These are phyloP conservation scores for Oehlia diaphana DNA, from an alignment of 192 early-diverging fungal species.

Conservation along the genomic window DNA sequence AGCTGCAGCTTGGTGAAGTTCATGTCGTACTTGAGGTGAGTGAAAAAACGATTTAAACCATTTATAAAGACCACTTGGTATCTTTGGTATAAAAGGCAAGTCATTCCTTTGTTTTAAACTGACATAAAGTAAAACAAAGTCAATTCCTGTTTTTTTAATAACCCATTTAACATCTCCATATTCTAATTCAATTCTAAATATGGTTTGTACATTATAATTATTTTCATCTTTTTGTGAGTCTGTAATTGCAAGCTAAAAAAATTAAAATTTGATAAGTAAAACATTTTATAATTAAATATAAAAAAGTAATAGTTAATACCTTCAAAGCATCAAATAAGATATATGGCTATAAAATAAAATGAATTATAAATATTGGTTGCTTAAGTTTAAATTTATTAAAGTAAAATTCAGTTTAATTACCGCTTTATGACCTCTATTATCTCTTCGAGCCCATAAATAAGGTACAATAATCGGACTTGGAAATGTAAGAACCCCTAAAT, in stretches of 20 bases:
- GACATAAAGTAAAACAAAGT: slow-evolving; percentile 69
- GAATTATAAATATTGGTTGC: not conserved
- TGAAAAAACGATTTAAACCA: slow-evolving; percentile 15
- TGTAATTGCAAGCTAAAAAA: slow-evolving; percentile 49
- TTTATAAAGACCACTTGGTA: slow-evolving; percentile 25
- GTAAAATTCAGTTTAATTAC: slow-evolving; percentile 37
- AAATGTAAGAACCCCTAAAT: not conserved
- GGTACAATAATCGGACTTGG: slow-evolving; percentile 31
- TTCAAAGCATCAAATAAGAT: slow-evolving; percentile 39
- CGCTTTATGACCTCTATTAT: slow-evolving; percentile 37
- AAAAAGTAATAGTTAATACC: slow-evolving; percentile 3
- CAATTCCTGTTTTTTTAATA: slow-evolving; percentile 58
- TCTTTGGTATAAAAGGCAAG: slow-evolving; percentile 35
- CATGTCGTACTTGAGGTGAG: slow-evolving; percentile 32
- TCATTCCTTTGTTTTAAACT: slow-evolving; percentile 55
- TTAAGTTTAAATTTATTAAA: not conserved
- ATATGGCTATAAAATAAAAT: slow-evolving; percentile 32
- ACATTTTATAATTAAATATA: not conserved
- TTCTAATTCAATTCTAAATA: slow-evolving; percentile 70
- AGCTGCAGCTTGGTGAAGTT: slow-evolving; percentile 37
- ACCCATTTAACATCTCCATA: slow-evolving; percentile 84
- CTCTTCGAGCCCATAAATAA: slow-evolving; percentile 34
- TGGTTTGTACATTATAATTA: slow-evolving; percentile 44
- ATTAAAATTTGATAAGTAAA: not conserved
- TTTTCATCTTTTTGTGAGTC: slow-evolving; percentile 43